phyloP scores from a whole-genome alignment of 371 early-diverging fungal species.

The Homolaphlyctis polyrhiza region DNA sequence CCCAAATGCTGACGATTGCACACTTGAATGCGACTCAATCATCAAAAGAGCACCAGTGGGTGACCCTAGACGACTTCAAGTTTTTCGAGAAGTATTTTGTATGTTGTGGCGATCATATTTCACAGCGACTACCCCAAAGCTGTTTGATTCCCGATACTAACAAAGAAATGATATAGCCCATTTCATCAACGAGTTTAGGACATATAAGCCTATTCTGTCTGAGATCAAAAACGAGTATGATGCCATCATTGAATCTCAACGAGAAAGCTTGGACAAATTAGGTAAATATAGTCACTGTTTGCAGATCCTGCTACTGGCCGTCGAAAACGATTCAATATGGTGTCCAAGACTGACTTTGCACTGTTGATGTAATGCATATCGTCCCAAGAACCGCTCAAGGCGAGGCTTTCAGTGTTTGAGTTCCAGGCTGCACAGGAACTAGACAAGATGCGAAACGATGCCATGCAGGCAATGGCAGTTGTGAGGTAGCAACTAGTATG shows the following conservation, averaged over 20 bases:
- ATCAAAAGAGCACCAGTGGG: slow-evolving; percentile 15
- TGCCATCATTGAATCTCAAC: slow-evolving; percentile 16
- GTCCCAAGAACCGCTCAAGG: slow-evolving; percentile 20
- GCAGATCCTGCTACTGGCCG: too few relatives aligned
- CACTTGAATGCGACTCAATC: too few relatives aligned
- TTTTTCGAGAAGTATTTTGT: slow-evolving; percentile 40
- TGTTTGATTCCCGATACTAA: neutral
- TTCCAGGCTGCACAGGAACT: slow-evolving; percentile 31
- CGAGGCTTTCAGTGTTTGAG: slow-evolving; percentile 21
- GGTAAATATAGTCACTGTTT: too few relatives aligned
- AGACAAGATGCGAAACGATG: slow-evolving; percentile 12
- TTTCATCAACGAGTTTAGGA: slow-evolving; percentile 42
- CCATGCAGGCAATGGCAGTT: slow-evolving; percentile 4
- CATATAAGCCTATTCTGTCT: slow-evolving; percentile 37
- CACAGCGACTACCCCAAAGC: too few relatives aligned
- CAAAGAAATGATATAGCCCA: slow-evolving; percentile 27
- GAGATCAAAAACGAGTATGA: slow-evolving; percentile 46
- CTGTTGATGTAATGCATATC: neutral
- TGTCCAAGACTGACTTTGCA: neutral
- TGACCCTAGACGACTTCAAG: slow-evolving; percentile 34
- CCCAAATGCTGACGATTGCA: too few relatives aligned
- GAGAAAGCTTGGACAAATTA: slow-evolving; percentile 16
- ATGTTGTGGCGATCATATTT: too few relatives aligned
- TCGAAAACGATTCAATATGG: too few relatives aligned
- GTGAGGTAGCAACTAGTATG: slow-evolving; percentile 20